phyloP scores from a whole-genome alignment of 2,329 filamentous ascomycete species.

The Ceratocystis lukuohia region DNA sequence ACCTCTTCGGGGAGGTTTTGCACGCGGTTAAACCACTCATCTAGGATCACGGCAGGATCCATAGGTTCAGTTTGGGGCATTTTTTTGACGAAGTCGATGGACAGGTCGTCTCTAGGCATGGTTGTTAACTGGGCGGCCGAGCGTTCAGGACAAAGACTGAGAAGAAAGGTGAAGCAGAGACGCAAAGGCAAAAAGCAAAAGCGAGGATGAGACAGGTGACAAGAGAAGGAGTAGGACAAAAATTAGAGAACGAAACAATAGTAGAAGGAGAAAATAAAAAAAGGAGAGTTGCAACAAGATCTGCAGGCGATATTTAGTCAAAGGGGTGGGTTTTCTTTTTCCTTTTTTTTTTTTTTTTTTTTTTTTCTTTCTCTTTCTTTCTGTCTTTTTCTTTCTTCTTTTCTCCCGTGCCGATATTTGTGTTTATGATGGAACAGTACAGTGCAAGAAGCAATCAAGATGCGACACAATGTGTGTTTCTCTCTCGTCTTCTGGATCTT shows the following conservation, averaged over 20 bases:
- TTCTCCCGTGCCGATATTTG: background rate
- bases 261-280: background rate
- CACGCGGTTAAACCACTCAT: conserved; percentile 63
- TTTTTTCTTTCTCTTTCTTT: background rate
- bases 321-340: background rate
- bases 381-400: background rate
- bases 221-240: background rate
- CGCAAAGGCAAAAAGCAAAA: conserved; percentile 18
- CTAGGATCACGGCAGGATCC: conserved; percentile 56
- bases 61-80: conserved; percentile 49
- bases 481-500: background rate
- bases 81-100: conserved; percentile 55
- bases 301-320: background rate
- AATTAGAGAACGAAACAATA: background rate
- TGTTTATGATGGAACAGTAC: background rate
- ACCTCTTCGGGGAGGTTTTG: conserved; percentile 74
- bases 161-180: background rate
- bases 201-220: background rate
- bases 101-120: conserved; percentile 61
- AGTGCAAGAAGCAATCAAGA: background rate
- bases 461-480: background rate
- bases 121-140: conserved; percentile 37
- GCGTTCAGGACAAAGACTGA: conserved; percentile 9
- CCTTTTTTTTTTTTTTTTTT: background rate
- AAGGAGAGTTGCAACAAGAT: background rate